A percentile compares a stretch with the other conserved stretches of the same genome.
Conservation (phyloP, 2,329 filamentous ascomycete genomes). For the Ophiosphaerella narmari region DNA sequence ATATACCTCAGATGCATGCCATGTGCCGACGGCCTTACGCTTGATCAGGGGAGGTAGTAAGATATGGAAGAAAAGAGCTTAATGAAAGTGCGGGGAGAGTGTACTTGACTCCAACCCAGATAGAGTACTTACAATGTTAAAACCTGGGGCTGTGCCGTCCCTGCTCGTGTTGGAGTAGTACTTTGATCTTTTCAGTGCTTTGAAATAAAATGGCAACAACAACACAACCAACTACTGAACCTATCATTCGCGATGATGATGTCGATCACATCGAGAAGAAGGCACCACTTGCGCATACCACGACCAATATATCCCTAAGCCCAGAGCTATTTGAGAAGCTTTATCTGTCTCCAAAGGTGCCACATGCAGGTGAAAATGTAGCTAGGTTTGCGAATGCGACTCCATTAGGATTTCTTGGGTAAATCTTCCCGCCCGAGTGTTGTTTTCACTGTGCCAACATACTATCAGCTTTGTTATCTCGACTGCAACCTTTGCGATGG, state of each 20-base stretch:
- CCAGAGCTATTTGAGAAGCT: constrained; percentile 38
- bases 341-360: constrained; percentile 32
- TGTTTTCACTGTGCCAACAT: not conserved
- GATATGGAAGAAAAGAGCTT: not conserved
- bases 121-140: not conserved
- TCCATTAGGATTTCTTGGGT: constrained; percentile 37
- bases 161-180: no score
- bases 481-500: constrained; percentile 48
- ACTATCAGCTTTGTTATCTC: constrained; percentile 43
- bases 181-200: no score
- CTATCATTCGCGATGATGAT: constrained; percentile 7
- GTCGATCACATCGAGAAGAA: constrained; percentile 26
- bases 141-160: not conserved
- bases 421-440: not conserved
- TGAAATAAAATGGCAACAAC: constrained; percentile 1
- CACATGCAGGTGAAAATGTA: constrained; percentile 23
- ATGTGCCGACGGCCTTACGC: not conserved
- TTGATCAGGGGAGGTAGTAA: not conserved
- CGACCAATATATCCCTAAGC: constrained; percentile 32
- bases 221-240: not conserved
- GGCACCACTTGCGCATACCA: constrained; percentile 22
- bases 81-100: not conserved
- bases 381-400: constrained; percentile 31
- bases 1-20: no score
- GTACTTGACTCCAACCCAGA: not conserved